These are phyloP conservation scores for Picea glauca DNA, from an alignment of 75 land plant genomes.

Conservation along the genomic window DNA sequence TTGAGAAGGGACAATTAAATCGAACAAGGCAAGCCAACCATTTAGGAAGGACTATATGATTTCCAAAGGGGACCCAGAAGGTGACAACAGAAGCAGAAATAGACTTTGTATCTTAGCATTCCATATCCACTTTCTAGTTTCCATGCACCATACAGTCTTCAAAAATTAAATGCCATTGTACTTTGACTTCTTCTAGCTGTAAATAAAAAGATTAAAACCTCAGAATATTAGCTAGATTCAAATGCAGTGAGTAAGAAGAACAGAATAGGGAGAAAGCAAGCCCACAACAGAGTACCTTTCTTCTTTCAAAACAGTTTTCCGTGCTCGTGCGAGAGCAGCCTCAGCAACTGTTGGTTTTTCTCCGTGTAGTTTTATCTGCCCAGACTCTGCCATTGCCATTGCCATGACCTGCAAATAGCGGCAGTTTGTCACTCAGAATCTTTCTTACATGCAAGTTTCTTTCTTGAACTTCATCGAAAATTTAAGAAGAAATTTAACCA, in stretches of 20 bases:
- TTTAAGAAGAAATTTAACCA: background rate
- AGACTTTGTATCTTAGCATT: background rate
- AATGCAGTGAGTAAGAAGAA: background rate
- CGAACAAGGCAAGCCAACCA: too few species aligned
- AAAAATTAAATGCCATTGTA: background rate
- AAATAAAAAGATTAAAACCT: background rate
- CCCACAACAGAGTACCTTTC: slow-evolving; percentile 61
- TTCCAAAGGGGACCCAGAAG: background rate
- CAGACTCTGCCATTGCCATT: slow-evolving; percentile 84
- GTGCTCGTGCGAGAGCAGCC: slow-evolving; percentile 72
- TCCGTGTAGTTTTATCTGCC: slow-evolving; percentile 85
- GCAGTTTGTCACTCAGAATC: background rate
- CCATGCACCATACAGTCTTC: background rate
- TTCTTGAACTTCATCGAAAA: background rate
- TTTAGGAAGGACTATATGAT: too few species aligned
- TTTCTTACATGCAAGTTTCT: background rate
- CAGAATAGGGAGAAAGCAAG: background rate
- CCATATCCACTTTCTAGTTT: background rate
- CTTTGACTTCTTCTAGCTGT: background rate
- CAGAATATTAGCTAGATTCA: background rate
- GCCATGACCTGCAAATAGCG: slow-evolving; percentile 69
- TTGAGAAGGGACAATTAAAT: too few species aligned
- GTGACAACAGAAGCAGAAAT: background rate
- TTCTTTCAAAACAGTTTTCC: slow-evolving; percentile 70
- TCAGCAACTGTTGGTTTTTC: slow-evolving; percentile 87